Evolutionary conservation across 2,329 filamentous ascomycete species (phyloP).

Genomic region (Xylariaceae sp.): DNA sequence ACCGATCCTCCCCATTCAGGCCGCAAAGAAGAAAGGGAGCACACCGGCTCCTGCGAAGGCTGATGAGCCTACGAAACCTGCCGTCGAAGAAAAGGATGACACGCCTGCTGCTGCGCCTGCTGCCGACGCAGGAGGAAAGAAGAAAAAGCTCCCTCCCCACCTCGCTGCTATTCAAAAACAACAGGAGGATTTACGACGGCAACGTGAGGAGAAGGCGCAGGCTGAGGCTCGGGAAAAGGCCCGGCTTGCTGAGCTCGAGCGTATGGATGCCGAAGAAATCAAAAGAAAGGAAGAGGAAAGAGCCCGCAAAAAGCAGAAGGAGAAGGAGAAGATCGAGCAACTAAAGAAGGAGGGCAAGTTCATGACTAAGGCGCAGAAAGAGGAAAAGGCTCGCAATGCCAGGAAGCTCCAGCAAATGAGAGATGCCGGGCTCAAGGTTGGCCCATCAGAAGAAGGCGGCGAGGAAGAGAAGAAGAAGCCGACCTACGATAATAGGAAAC

Average conservation of each 20-base stretch:
- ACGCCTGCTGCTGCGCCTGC: slow-evolving; percentile 35
- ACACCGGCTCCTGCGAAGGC: slow-evolving; percentile 44
- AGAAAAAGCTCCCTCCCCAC: slow-evolving; percentile 85
- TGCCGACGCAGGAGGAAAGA: slow-evolving; percentile 53
- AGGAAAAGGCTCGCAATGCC: slow-evolving; percentile 75
- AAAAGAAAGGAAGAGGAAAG: slow-evolving; percentile 69
- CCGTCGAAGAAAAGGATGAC: slow-evolving; percentile 45
- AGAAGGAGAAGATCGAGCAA: slow-evolving; percentile 82
- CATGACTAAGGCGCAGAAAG: slow-evolving; percentile 79
- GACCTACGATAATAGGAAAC: slow-evolving; percentile 71
- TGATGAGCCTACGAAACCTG: slow-evolving; percentile 51
- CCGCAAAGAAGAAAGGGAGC: slow-evolving; percentile 74
- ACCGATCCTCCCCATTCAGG: slow-evolving; percentile 39
- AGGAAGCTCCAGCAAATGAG: slow-evolving; percentile 82
- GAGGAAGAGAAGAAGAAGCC: slow-evolving; percentile 72
- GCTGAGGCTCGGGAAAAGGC: slow-evolving; percentile 60
- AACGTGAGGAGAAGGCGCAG: slow-evolving; percentile 60
- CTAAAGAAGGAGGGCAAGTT: slow-evolving; percentile 85
- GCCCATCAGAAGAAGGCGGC: slow-evolving; percentile 47
- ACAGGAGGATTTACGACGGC: slow-evolving; percentile 69
- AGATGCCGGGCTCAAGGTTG: slow-evolving; percentile 70
- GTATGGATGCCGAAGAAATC: slow-evolving; percentile 60
- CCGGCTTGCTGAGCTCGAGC: slow-evolving; percentile 62
- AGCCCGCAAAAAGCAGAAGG: slow-evolving; percentile 76
- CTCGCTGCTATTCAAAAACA: slow-evolving; percentile 73